Evolutionary conservation across 495 filamentous ascomycete species (phyloP).

Genomic region (Aspergillus sparsus): DNA sequence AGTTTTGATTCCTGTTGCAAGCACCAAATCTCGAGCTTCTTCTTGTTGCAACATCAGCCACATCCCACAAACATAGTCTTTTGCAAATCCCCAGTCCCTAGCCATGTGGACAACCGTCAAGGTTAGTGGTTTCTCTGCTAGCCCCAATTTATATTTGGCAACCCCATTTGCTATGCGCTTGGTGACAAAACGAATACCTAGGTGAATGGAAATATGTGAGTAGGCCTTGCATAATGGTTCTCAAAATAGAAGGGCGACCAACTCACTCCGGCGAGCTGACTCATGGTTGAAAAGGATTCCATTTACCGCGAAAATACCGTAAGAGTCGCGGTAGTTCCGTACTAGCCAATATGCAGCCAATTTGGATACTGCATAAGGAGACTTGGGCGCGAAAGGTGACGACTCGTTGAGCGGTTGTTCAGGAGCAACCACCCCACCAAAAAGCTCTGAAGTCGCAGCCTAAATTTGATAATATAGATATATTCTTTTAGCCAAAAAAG

Average conservation of each 20-base stretch:
- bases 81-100: conserved; percentile 5
- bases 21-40: not conserved
- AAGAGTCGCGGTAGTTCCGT: not conserved
- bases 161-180: not conserved
- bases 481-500: not conserved
- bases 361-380: not conserved
- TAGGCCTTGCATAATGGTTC: not conserved
- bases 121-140: not conserved
- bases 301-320: conserved; percentile 8
- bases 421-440: not conserved
- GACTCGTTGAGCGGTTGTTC: not conserved
- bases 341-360: not conserved
- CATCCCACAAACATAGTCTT: conserved; percentile 3
- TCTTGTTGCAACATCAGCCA: conserved; percentile 3
- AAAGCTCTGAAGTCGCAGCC: not conserved
- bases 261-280: conserved; percentile 4
- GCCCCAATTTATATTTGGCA: not conserved
- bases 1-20: not conserved
- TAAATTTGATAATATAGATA: not conserved
- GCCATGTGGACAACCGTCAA: not conserved
- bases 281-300: conserved; percentile 13
- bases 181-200: not conserved
- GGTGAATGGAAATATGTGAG: not conserved
- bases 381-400: not conserved
- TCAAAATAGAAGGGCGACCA: not conserved